Percentiles rank a stretch among this genome's conserved stretches.
phyloP scores from a whole-genome alignment of 192 early-diverging fungal species.

The Chytriomyces hyalinus region DNA sequence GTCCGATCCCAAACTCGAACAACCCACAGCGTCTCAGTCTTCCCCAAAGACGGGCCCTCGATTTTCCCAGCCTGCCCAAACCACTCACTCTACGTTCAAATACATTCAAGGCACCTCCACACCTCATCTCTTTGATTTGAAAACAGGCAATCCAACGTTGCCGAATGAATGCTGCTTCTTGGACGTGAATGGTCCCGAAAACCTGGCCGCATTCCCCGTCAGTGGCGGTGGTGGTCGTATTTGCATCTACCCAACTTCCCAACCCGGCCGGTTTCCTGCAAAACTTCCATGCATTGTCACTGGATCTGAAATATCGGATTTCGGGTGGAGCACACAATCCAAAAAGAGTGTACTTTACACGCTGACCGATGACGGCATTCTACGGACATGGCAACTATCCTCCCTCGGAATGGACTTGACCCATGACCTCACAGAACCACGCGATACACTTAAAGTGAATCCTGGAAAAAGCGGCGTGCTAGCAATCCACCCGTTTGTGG shows the following conservation, averaged over 20 bases:
- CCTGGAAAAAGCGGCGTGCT: constrained; percentile 40
- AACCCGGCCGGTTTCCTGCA: constrained; percentile 70
- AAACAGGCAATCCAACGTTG: constrained; percentile 55
- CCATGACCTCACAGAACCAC: constrained; percentile 56
- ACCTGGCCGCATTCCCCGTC: constrained; percentile 74
- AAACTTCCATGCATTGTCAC: constrained; percentile 64
- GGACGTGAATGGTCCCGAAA: constrained; percentile 51
- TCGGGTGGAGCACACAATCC: constrained; percentile 75
- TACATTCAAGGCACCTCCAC: constrained; percentile 47
- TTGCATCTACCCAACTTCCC: constrained; percentile 62
- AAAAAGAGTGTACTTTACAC: constrained; percentile 61
- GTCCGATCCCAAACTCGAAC: too few species aligned
- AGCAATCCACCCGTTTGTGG: constrained; percentile 62
- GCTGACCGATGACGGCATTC: constrained; percentile 69
- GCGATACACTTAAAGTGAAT: constrained; percentile 9
- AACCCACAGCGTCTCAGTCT: not conserved
- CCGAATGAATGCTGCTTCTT: constrained; percentile 62
- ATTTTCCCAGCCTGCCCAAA: not conserved
- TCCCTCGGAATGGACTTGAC: not conserved
- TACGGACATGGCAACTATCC: constrained; percentile 62
- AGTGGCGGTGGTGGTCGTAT: constrained; percentile 83
- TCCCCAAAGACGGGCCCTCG: not conserved
- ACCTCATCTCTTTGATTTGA: constrained; percentile 66
- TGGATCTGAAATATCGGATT: constrained; percentile 67
- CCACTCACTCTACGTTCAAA: constrained; percentile 49